These are phyloP conservation scores for Arabidopsis hybrid DNA, from an alignment of 441 rosid species.

Conservation along the genomic window DNA sequence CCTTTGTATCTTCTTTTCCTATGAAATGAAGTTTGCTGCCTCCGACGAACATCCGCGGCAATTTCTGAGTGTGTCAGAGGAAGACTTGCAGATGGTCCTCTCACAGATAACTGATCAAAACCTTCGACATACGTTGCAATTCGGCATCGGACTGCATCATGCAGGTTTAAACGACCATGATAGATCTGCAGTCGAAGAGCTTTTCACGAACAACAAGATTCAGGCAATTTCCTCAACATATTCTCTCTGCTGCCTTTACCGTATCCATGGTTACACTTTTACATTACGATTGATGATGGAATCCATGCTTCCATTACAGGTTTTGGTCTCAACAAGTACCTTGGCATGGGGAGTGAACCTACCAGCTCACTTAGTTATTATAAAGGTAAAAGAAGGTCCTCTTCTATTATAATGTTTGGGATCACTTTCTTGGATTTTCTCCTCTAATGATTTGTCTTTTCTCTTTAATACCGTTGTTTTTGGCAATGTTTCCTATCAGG, in stretches of 20 bases:
- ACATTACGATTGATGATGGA: conserved; percentile 18
- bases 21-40: conserved; percentile 77
- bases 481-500: conserved; percentile 57
- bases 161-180: conserved; percentile 98
- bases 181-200: conserved; percentile 95
- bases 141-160: conserved; percentile 98
- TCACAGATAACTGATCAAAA: conserved; percentile 96
- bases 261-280: conserved; percentile 9
- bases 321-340: conserved; percentile 96
- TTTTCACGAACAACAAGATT: conserved; percentile 94
- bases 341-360: conserved; percentile 99
- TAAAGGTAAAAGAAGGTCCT: conserved; percentile 66
- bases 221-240: conserved; percentile 62
- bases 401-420: conserved; percentile 24
- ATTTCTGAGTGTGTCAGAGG: conserved; percentile 88
- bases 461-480: conserved; percentile 14
- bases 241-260: conserved; percentile 22
- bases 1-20: conserved; percentile 39
- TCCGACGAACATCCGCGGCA: conserved; percentile 97
- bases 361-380: conserved; percentile 98
- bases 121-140: conserved; percentile 94
- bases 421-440: conserved; percentile 12
- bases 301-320: conserved; percentile 56
- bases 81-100: conserved; percentile 94
- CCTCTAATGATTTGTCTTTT: conserved; percentile 26